Conservation (phyloP, 1,139 yeast genomes). For the Meyerozyma guilliermondii region DNA sequence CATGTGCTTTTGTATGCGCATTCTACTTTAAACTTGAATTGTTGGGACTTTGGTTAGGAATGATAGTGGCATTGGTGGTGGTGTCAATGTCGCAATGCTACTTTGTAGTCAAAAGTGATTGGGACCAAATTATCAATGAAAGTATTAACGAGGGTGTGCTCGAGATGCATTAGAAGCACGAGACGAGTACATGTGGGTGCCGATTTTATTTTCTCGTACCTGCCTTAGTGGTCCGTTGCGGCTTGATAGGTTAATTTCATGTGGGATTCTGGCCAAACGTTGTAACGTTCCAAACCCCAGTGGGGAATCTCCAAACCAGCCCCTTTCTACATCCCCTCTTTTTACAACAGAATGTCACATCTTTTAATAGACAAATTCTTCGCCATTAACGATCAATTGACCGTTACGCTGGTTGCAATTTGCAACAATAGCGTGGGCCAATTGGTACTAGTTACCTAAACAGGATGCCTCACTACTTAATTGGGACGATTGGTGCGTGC, state of each 20-base stretch:
- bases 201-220: neutral
- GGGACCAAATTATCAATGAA: slow-evolving; percentile 49
- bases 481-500: neutral
- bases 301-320: no score
- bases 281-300: no score
- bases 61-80: slow-evolving; percentile 49
- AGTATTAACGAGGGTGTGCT: slow-evolving; percentile 37
- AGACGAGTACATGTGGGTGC: neutral
- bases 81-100: slow-evolving; percentile 43
- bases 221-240: neutral
- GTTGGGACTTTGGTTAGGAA: slow-evolving; percentile 60
- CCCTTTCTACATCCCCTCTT: no score
- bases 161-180: slow-evolving; percentile 12
- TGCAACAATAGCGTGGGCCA: neutral
- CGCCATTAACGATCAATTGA: no score
- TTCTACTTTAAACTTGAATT: slow-evolving; percentile 41
- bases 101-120: slow-evolving; percentile 45
- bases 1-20: slow-evolving; percentile 51
- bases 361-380: no score
- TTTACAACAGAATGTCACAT: no score
- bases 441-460: neutral
- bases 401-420: no score
- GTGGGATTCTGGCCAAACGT: no score
- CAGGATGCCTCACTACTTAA: neutral
- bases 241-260: no score